Evolutionary conservation across 345 rosid species (phyloP), one percentile per base, ranked within the genome.

Genomic region (Physaria fendleri): DNA sequence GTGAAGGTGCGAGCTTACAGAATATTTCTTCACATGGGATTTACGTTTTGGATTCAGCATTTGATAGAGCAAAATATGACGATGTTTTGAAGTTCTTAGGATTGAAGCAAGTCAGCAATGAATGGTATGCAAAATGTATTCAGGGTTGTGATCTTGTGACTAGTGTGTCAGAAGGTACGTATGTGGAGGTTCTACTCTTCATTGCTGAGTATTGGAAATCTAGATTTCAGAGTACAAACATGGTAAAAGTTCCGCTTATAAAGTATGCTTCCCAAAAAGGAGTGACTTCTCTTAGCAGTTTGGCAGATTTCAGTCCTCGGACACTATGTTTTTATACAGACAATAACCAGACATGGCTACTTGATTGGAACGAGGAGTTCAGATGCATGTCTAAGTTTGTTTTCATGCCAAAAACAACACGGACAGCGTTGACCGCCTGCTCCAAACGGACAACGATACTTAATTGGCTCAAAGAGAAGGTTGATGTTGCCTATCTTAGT

Each of bases 1-100:
- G 52, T 39, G 68, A 69, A 49, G 81, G 82, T 14, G 69, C 83
- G 7, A 76, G 76, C 67, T 55, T 88, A 46, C 64, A 66, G 3
- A 85, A 78, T 51, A 79, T 88, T n/a, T 88, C 96, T 1, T 81
- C 81, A 5, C 83, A 85, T 48, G 88, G 84, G 5, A 56, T 63
- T 5, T 65, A 60, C 37, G 40, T 85, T 45, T 53, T 85, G 54
- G 74, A 66, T 55, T 74, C 76, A 2, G 68, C 85, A 0, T 85
- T 88, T 42, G 90, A 88, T 20, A 29, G 3, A 23, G 10, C 15
- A 0, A 68, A 59, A 32, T 74, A 76, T 48, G 72, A 83, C 27
- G 3, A 47, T 0, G 51, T 79, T 56, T 58, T 88, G 41, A 40
- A 78, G 1, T 88, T 85, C 69, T 68, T 88, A 56, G 84, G 81